Evolutionary conservation across 352 stramenopile genomes (phyloP), one percentile per base, ranked within the genome.

Genomic region (Phytophthora pistaciae): DNA sequence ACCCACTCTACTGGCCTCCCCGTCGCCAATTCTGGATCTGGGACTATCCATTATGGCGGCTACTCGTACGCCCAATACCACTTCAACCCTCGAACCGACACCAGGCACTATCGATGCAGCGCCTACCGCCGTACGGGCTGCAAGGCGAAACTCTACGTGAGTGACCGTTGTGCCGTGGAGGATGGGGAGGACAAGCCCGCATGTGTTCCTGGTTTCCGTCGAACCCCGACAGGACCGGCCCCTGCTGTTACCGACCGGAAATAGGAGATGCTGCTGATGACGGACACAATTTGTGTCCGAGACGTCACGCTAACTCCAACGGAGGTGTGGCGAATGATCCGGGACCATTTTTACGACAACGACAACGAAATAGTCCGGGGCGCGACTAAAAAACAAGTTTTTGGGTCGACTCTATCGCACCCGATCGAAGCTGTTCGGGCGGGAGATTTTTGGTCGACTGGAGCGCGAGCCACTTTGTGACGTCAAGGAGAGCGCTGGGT

Each of bases 391-490:
- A 42, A 42, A 14, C 36, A 42, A 14, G 36, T n/a, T 42, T 42
- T 42, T 42, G 8, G 36, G 36, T 42, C 36, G 36, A 13, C 60
- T 60, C 7, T 60, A 66, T 42, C 13, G 21, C 7, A 60, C 49
- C 13, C 50, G 21, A 33, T 27, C 7, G 13, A 14, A 16, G 3
- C 31, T 18, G 20, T 59, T 66, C 54, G 60, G 60, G 9, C 31
- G 60, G 2, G 60, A 59, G 3, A 59, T 46, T 13, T 66, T 54
- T 54, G 50, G 50, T 2, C 60, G 50, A 16, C 33, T 66, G 1
- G 25, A 60, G 11, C 31, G 5, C 3, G 60, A 67, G 25, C 60
- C 50, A n/a, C 33, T 67, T 6, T 59, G 60, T 18, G 48, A 66
- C 13, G 48, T 53, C 8, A 53, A 59, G 14, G 8, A 66, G 20